phyloP scores from a whole-genome alignment of 2,329 filamentous ascomycete genomes.

The Paraphoma chrysanthemicola region DNA sequence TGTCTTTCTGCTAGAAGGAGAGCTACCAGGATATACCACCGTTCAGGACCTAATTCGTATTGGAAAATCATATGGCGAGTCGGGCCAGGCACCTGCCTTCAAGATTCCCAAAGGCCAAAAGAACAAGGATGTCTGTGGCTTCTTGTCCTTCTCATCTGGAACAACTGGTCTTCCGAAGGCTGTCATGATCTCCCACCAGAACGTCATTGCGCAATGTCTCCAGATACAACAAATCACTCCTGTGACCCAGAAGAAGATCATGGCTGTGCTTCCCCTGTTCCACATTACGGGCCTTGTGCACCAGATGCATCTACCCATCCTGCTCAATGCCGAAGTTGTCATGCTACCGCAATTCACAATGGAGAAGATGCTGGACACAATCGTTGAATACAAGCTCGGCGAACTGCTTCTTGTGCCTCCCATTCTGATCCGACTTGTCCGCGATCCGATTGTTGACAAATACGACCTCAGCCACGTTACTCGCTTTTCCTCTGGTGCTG shows the following conservation, averaged over 20 bases:
- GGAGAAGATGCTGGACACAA: conserved; percentile 54
- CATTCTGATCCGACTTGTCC: conserved; percentile 67
- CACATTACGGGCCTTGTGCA: conserved; percentile 48
- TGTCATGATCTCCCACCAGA: conserved; percentile 46
- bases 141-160: conserved; percentile 50
- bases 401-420: conserved; percentile 63
- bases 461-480: conserved; percentile 65
- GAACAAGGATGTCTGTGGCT: conserved; percentile 63
- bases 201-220: conserved; percentile 63
- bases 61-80: conserved; percentile 51
- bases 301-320: conserved; percentile 66
- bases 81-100: conserved; percentile 57
- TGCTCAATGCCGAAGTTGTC: conserved; percentile 70
- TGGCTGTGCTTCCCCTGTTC: conserved; percentile 43
- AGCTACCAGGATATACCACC: conserved; percentile 58
- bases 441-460: conserved; percentile 60
- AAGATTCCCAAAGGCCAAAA: conserved; percentile 60
- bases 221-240: conserved; percentile 56
- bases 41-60: conserved; percentile 55
- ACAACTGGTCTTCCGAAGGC: conserved; percentile 49
- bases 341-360: conserved; percentile 71
- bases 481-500: conserved; percentile 67
- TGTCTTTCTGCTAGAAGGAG: conserved; percentile 65
- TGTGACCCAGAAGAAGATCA: conserved; percentile 49
- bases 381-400: conserved; percentile 57